phyloP scores from a whole-genome alignment of 2,329 filamentous ascomycete species.

The Chlorencoelia australis region DNA sequence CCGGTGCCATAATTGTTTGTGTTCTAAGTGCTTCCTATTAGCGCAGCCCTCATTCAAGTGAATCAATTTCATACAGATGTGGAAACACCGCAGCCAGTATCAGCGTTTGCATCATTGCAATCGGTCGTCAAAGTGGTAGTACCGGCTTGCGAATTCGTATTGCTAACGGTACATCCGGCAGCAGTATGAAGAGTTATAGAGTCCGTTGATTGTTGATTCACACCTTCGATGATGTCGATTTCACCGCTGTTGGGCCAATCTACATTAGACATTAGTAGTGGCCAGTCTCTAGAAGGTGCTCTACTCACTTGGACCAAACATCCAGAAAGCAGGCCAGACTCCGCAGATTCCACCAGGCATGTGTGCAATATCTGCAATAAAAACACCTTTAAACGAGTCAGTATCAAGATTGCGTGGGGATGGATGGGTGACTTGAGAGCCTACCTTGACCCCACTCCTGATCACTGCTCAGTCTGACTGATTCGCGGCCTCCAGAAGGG shows the following conservation, averaged over 20 bases:
- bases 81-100: slow-evolving; percentile 26
- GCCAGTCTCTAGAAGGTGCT: too few species aligned
- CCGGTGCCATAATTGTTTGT: slow-evolving; percentile 47
- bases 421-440: neutral
- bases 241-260: slow-evolving; percentile 23
- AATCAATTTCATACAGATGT: neutral
- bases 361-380: slow-evolving; percentile 64
- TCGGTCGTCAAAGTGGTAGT: slow-evolving; percentile 23
- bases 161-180: slow-evolving; percentile 33
- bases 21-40: slow-evolving; percentile 24
- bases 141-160: slow-evolving; percentile 33
- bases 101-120: slow-evolving; percentile 37
- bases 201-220: slow-evolving; percentile 34
- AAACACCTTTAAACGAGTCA: slow-evolving; percentile 32
- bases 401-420: neutral
- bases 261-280: too few species aligned
- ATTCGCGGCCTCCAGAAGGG: slow-evolving; percentile 41
- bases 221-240: slow-evolving; percentile 36
- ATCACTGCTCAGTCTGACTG: slow-evolving; percentile 57
- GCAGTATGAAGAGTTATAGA: slow-evolving; percentile 37
- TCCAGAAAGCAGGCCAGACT: slow-evolving; percentile 35
- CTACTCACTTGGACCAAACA: slow-evolving; percentile 11
- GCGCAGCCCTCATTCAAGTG: too few species aligned
- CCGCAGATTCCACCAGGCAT: slow-evolving; percentile 41
- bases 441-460: slow-evolving; percentile 49